Base-by-base conservation (phyloP, 257 asterid genomes). In the Salvia splendens region DNA sequence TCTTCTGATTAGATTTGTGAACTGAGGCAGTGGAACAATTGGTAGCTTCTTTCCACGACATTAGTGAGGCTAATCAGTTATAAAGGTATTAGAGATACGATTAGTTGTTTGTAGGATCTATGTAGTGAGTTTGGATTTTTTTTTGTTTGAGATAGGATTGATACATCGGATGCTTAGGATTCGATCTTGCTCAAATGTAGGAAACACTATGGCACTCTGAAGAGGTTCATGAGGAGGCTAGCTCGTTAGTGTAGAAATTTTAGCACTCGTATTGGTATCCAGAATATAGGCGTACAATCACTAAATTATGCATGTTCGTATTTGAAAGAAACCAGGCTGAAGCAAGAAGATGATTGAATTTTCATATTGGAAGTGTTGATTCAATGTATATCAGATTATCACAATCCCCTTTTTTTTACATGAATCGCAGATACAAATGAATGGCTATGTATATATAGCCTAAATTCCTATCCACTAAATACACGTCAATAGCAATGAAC, bases 201-300 rank as follows among this genome's bases (percentile, higher is more conserved):
- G 46, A 55, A 57, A 33, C 5, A 43, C 36, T n/a, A 43, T 5
- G 10, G 68, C 65, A 75, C 17, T 32, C 46, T 75, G 51, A 65
- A 51, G 32, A 57, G 3, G 63, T 17, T 54, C 24, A 61, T 58
- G 11, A 35, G 75, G 20, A 63, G 6, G 56, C 47, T 74, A 38
- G 63, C 64, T 46, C 54, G 7, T 50, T 45, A 7, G 28, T 33
- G 16, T 17, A 36, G 12, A 20, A 15, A 14, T 32, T 53, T 35
- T 10, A 9, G 45, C 61, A 16, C 35, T 42, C 42, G 43, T 20
- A 8, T 30, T 49, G 63, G 9, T 65, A 28, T 71, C 45, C 45
- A 38, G n/a, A 50, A 9, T 50, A 47, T 24, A 16, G 17, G 56
- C 52, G 47, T 55, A 49, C 38, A 46, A 32, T 41, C 24, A 38